phyloP scores from a whole-genome alignment of 257 asterid genomes.

The Jacaranda mimosifolia region DNA sequence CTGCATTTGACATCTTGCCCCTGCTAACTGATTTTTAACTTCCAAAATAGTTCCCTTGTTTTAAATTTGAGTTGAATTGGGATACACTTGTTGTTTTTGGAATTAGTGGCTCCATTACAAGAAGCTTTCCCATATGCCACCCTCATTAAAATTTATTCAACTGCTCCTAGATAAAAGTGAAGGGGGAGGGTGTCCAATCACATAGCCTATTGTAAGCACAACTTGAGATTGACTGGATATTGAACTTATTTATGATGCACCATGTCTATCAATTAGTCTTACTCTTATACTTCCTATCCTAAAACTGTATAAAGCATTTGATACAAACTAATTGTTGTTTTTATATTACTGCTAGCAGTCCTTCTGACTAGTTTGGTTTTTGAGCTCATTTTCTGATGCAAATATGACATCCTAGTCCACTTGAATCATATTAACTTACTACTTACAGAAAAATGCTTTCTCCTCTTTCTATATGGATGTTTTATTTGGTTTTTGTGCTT shows the following conservation, averaged over 20 bases:
- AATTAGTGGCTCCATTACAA: too few relatives aligned
- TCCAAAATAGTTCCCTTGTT: not conserved
- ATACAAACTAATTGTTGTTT: not conserved
- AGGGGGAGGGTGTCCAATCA: not conserved
- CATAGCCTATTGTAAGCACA: slow-evolving; percentile 15
- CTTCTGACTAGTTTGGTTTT: slow-evolving; percentile 1
- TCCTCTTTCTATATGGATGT: too few relatives aligned
- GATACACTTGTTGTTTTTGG: too few relatives aligned
- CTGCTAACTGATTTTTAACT: not conserved
- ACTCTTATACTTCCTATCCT: not conserved
- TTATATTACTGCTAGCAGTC: not conserved
- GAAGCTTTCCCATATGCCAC: not conserved
- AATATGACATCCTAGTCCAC: slow-evolving; percentile 4
- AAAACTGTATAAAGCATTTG: slow-evolving; percentile 17
- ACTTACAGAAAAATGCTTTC: too few relatives aligned
- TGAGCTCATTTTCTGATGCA: not conserved
- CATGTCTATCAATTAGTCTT: slow-evolving; percentile 7
- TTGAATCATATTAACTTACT: not conserved
- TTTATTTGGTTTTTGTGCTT: too few relatives aligned
- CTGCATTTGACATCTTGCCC: not conserved
- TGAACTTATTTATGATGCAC: slow-evolving; percentile 6
- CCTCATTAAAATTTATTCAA: not conserved
- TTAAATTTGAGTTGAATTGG: slow-evolving; percentile 7
- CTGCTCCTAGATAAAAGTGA: not conserved
- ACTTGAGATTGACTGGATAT: slow-evolving; percentile 19